These are phyloP conservation scores for Curvularia verruculosa DNA, from an alignment of 2,329 filamentous ascomycete genomes.

Conservation along the genomic window DNA sequence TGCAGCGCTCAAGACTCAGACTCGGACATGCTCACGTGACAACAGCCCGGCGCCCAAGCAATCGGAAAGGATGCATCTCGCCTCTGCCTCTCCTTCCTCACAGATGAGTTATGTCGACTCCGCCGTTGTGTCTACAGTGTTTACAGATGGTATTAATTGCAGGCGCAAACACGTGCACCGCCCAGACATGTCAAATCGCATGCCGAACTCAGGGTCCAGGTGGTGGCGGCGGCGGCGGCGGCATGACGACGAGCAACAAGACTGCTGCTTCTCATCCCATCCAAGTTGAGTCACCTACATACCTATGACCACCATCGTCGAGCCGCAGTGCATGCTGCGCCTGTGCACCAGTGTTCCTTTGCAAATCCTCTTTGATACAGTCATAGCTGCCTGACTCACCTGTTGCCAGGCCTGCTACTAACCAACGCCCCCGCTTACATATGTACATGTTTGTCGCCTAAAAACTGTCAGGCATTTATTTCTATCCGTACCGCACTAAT, in stretches of 20 bases:
- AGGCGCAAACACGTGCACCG: constrained; percentile 2
- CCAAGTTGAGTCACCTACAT: constrained; percentile 14
- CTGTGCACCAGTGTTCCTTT: background rate
- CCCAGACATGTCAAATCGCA: background rate
- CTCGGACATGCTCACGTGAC: background rate
- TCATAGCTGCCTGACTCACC: constrained; percentile 19
- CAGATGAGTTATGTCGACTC: background rate
- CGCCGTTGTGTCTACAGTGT: background rate
- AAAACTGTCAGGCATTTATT: constrained; percentile 5
- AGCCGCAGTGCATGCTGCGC: background rate
- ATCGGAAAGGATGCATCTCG: no score
- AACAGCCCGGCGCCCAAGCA: no score
- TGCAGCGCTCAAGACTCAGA: no score
- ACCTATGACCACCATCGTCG: background rate
- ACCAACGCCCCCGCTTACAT: constrained; percentile 16
- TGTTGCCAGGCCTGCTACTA: background rate
- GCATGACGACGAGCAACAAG: constrained; percentile 8
- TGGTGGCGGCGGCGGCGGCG: constrained; percentile 14
- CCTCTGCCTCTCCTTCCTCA: background rate
- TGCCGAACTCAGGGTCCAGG: background rate
- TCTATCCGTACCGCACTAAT: constrained; percentile 5
- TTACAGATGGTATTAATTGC: no score
- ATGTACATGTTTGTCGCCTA: background rate
- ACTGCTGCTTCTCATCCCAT: background rate
- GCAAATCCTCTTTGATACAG: background rate